Conservation (phyloP, 2,329 filamentous ascomycete species). For the Fusarium sp. region DNA sequence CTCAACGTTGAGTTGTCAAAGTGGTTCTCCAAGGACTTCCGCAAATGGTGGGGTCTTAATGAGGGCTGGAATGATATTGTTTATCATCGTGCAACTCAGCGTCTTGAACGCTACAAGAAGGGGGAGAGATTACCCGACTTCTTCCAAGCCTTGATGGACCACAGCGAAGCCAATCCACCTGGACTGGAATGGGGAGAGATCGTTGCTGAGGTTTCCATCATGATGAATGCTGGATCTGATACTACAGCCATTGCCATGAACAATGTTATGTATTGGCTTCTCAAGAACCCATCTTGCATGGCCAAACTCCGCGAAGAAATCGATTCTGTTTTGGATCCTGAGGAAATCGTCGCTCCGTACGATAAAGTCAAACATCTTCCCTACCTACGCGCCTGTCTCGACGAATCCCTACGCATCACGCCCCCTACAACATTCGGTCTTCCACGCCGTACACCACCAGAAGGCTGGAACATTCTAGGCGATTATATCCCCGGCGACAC, state of each 20-base stretch:
- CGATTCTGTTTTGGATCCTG: conserved; percentile 56
- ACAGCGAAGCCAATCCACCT: conserved; percentile 53
- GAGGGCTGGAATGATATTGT: conserved; percentile 56
- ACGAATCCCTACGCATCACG: conserved; percentile 57
- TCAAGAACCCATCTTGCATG: conserved; percentile 58
- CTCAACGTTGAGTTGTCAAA: conserved; percentile 60
- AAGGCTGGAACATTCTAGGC: conserved; percentile 48
- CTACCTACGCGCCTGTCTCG: conserved; percentile 63
- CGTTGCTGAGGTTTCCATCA: conserved; percentile 65
- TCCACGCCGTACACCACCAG: conserved; percentile 46
- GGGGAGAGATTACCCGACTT: conserved; percentile 70
- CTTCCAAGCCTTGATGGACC: conserved; percentile 66
- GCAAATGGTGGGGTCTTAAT: conserved; percentile 40
- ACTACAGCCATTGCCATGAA: conserved; percentile 63
- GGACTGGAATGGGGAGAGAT: conserved; percentile 68
- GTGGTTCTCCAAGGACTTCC: conserved; percentile 57
- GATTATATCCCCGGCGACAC: conserved; percentile 53
- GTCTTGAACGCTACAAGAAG: conserved; percentile 37
- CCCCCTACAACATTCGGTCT: conserved; percentile 47
- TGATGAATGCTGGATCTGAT: conserved; percentile 63
- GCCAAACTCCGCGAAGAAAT: conserved; percentile 58
- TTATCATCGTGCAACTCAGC: conserved; percentile 55
- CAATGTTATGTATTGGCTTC: conserved; percentile 64
- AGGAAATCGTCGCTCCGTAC: conserved; percentile 60
- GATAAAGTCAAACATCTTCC: conserved; percentile 63